Evolutionary conservation across 306 rosid genomes (phyloP), one percentile per base, ranked within the genome.

Genomic region (Trifolium dubium): DNA sequence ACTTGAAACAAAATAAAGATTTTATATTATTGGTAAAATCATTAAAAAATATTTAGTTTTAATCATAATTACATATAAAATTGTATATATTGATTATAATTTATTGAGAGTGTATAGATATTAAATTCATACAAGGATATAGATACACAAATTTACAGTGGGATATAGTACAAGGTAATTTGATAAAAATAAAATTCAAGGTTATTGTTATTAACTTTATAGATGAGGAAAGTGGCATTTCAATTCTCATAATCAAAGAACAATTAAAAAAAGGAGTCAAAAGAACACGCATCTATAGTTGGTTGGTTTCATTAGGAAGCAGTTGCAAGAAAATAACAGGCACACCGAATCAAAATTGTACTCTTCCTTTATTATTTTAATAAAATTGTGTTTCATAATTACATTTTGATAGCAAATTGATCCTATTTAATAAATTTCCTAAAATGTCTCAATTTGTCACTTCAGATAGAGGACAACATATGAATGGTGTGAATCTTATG

Each of bases 391-490:
- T 67, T 23, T 40, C 11, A 51, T 77, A 80, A 75, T 65, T 71
- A 83, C 76, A 75, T 40, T 31, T 40, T 81, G 83, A 65, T 55
- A 50, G 55, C 67, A 77, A 72, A 72, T 81, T 58, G 14, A 73
- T 51, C 63, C 67, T 19, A 29, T 34, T 64, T 39, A 8, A 39
- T 64, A 18, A 8, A 59, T 14, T 40, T 66, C 75, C 75, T 0
- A 72, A 71, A 67, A 41, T 66, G 67, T 11, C 34, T 64, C 3
- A 60, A 60, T 31, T 30, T 39, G 70, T 64, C 73, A 3, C 59
- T 69, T 50, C 34, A 70, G 44, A 47, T 71, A 58, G 73, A 43
- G 31, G 78, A 76, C 80, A 69, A 41, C 55, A 41, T 11, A 64
- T 49, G 71, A 75, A 76, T 56, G 71, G 19, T 15, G 15, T 31